Evolutionary conservation across 148 eudicot species (phyloP), one percentile per base, ranked within the genome.

Genomic region (Silene uniflora): DNA sequence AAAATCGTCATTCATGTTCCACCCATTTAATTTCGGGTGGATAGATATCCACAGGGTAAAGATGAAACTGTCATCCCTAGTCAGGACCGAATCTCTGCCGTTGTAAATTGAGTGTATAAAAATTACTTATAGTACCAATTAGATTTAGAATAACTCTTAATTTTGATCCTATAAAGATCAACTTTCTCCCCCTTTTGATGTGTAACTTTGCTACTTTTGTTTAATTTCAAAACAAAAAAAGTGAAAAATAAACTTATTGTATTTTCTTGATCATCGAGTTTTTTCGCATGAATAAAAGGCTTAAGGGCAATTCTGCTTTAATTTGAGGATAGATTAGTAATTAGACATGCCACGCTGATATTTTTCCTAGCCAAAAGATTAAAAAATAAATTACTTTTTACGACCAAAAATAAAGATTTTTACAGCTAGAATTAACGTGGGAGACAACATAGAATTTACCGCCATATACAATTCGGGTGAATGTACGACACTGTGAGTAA

Each of bases 371-470:
- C 56, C 9, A 60, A 6, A 10, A 35, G 19, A 23, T 19, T 32
- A 7, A 14, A 67, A 60, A 68, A 42, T 67, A 54, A 23, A 23
- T 9, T 44, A 22, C 47, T 2, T 16, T 22, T 14, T 8, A 69
- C 32, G n/a, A 47, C 14, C 21, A 52, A 71, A 39, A 71, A 2
- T 52, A 24, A 29, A 71, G 62, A 54, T 14, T 11, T 82, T 85
- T 80, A 82, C 84, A 82, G 87, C 84, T 82, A 78, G 73, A 76
- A 35, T 46, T 68, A 80, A 83, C 85, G 75, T 83, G 85, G 88
- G 76, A 81, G 80, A 85, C 78, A 80, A 60, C 85, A 72, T 80
- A 75, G 85, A 67, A 67, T 58, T 77, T 29, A 78, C 81, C 80
- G 85, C 85, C 80, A 80, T 75, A 75, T 67, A 74, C 64, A 75